phyloP scores from a whole-genome alignment of 164 flowering plant species.

The Magnolia kwangsiensis region DNA sequence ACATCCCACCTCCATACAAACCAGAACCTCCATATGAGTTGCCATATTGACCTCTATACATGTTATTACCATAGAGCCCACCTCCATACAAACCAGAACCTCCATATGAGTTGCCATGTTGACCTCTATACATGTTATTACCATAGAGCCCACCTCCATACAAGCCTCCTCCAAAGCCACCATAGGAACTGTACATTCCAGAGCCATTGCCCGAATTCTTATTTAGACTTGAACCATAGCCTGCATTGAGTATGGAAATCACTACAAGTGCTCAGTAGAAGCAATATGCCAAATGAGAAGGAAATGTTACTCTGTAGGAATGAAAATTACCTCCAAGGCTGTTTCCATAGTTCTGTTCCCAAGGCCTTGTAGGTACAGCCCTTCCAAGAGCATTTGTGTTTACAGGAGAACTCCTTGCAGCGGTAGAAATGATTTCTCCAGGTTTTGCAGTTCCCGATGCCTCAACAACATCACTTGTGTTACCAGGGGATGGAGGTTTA shows the following conservation, averaged over 20 bases:
- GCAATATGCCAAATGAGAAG: background rate
- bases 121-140: conserved; percentile 33
- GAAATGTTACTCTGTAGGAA: background rate
- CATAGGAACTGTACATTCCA: conserved; percentile 51
- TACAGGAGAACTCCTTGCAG: conserved; percentile 31
- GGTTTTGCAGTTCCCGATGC: conserved; percentile 94
- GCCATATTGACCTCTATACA: too few relatives aligned
- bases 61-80: too few relatives aligned
- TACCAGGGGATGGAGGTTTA: conserved; percentile 74
- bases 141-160: conserved; percentile 55
- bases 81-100: conserved; percentile 47
- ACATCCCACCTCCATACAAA: conserved; percentile 87
- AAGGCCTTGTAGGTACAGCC: conserved; percentile 88
- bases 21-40: too few relatives aligned
- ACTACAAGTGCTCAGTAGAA: background rate
- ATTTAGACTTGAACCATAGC: conserved; percentile 50
- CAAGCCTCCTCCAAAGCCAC: conserved; percentile 44
- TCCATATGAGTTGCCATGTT: conserved; percentile 50
- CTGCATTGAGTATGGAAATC: conserved; percentile 26
- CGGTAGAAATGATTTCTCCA: conserved; percentile 68
- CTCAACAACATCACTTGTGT: conserved; percentile 86
- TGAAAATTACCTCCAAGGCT: conserved; percentile 35
- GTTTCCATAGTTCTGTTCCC: conserved; percentile 71
- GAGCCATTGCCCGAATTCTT: conserved; percentile 59
- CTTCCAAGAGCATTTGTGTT: conserved; percentile 56